Conservation (phyloP, 306 rosid species). For the Vigna angularis region DNA sequence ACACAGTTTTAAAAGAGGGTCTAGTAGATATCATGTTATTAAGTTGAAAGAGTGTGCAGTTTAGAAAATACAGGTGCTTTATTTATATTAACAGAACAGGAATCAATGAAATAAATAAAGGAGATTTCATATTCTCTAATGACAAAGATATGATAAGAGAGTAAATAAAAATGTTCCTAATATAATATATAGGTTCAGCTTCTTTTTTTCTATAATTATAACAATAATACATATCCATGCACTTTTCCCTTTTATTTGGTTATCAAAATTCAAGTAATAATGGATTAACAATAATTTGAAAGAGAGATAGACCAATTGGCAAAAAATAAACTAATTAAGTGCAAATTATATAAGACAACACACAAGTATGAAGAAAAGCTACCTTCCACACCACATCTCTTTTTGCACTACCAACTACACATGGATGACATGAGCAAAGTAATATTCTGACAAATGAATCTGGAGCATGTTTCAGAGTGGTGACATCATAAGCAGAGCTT, state of each 20-base stretch:
- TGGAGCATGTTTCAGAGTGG: conserved; percentile 63
- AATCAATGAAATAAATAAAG: no score
- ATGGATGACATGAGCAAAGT: conserved; percentile 90
- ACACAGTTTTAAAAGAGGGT: no score
- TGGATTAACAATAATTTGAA: not conserved
- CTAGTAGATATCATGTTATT: no score
- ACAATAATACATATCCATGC: no score
- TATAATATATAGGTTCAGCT: no score
- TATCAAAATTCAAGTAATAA: not conserved
- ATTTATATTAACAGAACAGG: no score
- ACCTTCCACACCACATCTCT: conserved; percentile 86
- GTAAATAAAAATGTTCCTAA: no score
- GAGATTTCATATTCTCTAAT: no score
- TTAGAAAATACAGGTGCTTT: no score
- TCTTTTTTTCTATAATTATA: no score
- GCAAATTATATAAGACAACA: not conserved
- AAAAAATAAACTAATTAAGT: conserved; percentile 20
- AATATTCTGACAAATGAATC: conserved; percentile 64
- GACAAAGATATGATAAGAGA: no score
- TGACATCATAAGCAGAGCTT: conserved; percentile 75
- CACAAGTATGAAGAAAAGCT: not conserved
- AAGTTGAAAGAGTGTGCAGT: no score
- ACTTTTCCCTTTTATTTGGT: not conserved
- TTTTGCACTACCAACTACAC: conserved; percentile 74
- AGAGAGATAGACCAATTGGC: conserved; percentile 7